Conservation (phyloP, 331 rosid species). For the Acacia pycnantha region DNA sequence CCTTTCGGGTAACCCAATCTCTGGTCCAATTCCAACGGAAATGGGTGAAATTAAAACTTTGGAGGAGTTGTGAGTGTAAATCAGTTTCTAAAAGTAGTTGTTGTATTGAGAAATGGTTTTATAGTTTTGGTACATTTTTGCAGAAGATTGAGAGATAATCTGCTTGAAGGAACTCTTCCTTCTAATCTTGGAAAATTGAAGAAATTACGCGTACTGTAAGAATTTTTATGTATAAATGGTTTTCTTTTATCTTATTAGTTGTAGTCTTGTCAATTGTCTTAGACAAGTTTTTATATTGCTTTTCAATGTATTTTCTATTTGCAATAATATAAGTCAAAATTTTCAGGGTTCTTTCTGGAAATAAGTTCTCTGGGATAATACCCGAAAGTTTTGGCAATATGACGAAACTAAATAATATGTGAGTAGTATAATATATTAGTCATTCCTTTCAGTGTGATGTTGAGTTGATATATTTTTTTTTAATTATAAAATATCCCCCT, state of each 20-base stretch:
- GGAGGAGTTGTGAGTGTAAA: constrained; percentile 47
- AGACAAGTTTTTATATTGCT: neutral
- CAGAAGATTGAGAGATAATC: constrained; percentile 66
- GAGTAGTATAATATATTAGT: constrained; percentile 32
- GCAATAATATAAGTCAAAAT: neutral
- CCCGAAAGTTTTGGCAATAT: constrained; percentile 57
- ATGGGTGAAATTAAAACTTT: constrained; percentile 54
- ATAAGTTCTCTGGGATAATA: constrained; percentile 63
- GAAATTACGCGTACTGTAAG: constrained; percentile 59
- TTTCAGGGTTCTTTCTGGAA: constrained; percentile 57
- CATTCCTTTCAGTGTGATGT: neutral
- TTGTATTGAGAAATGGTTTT: neutral
- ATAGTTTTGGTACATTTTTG: neutral
- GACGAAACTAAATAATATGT: constrained; percentile 59
- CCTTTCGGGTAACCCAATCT: constrained; percentile 55
- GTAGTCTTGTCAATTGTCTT: too few relatives aligned
- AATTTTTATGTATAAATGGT: neutral
- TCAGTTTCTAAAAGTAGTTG: neutral
- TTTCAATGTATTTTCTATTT: neutral
- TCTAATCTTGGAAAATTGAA: constrained; percentile 54
- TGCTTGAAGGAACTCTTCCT: constrained; percentile 49
- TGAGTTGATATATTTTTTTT: neutral
- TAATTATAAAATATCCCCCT: neutral
- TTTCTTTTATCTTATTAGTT: neutral
- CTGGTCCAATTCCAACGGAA: constrained; percentile 59